Base-by-base conservation (phyloP, 1,284 basidiomycete species). In the Kwoniella shivajii region DNA sequence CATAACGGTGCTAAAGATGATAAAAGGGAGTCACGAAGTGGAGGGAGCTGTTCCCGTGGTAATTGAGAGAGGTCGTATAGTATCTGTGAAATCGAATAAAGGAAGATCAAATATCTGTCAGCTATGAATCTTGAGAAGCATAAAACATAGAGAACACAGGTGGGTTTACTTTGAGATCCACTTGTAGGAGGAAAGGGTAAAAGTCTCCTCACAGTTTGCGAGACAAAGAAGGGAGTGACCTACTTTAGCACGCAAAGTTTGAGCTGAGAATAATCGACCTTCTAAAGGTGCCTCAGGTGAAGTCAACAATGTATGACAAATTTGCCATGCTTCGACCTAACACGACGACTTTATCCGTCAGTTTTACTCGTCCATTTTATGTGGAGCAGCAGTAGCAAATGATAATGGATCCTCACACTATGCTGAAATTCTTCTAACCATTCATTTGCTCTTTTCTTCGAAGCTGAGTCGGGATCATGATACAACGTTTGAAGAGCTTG, bases 351-450 rank as follows among this genome's bases (percentile, higher is more conserved):
- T 29, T 43, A 41, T 6, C 30, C 29, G 37, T 36, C 44, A 48
- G 33, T 38, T 44, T n/a, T n/a, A n/a, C 26, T 24, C 37, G 22
- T 5, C 3, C 27, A 39, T 30, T 36, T n/a, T 16, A 27, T 33
- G 18, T 20, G 31, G 16, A 26, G 38, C 13, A 34, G 4, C 16
- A 13, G 30, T 36, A 6, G 6, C 4, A 37, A 20, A 26, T 44
- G 20, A 31, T 14, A 5, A 45, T 34, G 2, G 9, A n/a, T n/a
- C n/a, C 86, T 86, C 86, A 94, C 92, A 80, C 90, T 92, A 82
- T 95, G 92, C 80, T 96, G 92, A 75, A 95, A 96, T 79, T 92
- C 90, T 80, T 92, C 89, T 60, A 96, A 86, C 90, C 90, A 95
- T 66, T 86, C 81, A 80, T 92, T 94, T 66, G 92, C 92, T 63